phyloP scores from a whole-genome alignment of 345 rosid genomes.

The Moricandia arvensis region DNA sequence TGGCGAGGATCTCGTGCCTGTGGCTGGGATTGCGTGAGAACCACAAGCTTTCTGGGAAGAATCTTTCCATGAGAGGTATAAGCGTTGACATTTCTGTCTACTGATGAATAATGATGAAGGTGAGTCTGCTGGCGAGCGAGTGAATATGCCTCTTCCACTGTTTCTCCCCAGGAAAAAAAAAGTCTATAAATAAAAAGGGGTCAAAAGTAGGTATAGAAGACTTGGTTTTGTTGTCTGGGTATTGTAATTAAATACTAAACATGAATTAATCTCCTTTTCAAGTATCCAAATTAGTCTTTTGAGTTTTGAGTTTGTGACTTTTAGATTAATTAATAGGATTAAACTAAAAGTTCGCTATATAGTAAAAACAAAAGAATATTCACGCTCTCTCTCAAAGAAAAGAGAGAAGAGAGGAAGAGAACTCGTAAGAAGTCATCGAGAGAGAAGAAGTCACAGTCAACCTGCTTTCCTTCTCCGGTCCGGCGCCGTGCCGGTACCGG shows the following conservation, averaged over 20 bases:
- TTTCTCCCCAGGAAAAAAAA: slow-evolving; percentile 16
- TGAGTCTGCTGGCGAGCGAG: slow-evolving; percentile 32
- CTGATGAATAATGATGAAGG: slow-evolving; percentile 38
- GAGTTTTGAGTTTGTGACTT: not conserved
- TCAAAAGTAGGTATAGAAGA: slow-evolving; percentile 21
- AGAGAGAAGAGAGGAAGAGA: too few species aligned
- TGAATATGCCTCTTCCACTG: slow-evolving; percentile 28
- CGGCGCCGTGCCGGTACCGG: not conserved
- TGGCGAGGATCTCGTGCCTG: slow-evolving; percentile 70
- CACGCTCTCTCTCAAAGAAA: too few species aligned
- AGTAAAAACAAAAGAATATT: too few species aligned
- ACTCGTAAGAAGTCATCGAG: too few species aligned
- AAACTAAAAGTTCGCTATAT: not conserved
- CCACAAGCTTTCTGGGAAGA: slow-evolving; percentile 51
- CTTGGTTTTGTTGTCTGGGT: slow-evolving; percentile 36
- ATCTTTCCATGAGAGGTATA: slow-evolving; percentile 54
- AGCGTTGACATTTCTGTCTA: slow-evolving; percentile 82
- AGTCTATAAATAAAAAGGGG: slow-evolving; percentile 26
- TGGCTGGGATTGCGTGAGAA: slow-evolving; percentile 63
- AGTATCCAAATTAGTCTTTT: not conserved
- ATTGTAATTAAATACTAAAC: slow-evolving; percentile 32
- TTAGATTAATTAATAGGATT: too few species aligned
- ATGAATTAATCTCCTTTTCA: slow-evolving; percentile 2
- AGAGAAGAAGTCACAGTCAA: too few species aligned
- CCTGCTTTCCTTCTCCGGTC: not conserved